Conservation (phyloP, 73 alveolate species). For the Paramecium tetraurelia region DNA sequence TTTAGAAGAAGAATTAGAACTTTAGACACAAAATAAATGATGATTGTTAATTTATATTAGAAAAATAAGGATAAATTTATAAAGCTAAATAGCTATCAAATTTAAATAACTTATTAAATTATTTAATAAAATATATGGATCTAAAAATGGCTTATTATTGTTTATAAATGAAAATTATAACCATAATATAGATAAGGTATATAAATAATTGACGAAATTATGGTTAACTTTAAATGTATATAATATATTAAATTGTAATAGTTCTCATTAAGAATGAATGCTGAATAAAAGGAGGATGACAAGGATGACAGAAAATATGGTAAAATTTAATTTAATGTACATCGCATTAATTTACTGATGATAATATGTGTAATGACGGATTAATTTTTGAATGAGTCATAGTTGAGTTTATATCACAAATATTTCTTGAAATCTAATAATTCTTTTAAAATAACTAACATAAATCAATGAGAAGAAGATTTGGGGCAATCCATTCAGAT, state of each 20-base stretch:
- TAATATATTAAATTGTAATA: background rate
- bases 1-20: background rate
- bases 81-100: background rate
- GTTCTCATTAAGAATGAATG: background rate
- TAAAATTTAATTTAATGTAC: background rate
- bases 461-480: slow-evolving; percentile 30
- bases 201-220: too few relatives aligned
- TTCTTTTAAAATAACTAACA: background rate
- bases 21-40: background rate
- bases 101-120: background rate
- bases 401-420: background rate
- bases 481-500: slow-evolving; percentile 50
- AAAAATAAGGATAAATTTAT: background rate
- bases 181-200: too few relatives aligned
- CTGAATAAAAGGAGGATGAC: background rate
- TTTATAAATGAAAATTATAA: background rate
- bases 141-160: background rate
- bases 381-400: background rate
- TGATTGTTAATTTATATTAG: background rate
- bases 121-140: background rate
- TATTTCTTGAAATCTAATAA: background rate
- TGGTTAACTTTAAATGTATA: too few relatives aligned
- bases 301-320: background rate
- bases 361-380: background rate
- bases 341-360: background rate